Evolutionary conservation across 2,329 filamentous ascomycete genomes (phyloP), one percentile per base, ranked within the genome.

Genomic region (Pseudogymnoascus sp.): DNA sequence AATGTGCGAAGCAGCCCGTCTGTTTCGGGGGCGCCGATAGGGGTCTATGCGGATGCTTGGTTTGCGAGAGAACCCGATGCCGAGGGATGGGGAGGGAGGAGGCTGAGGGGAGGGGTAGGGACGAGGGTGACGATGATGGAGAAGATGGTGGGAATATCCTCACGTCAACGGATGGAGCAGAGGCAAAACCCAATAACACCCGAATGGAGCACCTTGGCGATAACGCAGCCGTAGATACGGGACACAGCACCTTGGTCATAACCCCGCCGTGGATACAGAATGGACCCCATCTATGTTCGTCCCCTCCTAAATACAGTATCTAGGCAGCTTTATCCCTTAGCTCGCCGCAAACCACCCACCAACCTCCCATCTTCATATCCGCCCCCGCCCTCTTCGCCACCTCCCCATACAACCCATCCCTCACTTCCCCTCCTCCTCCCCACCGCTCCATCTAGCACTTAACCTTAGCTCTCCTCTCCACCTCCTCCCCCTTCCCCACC

Each of bases 391-490:
- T 23, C 41, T 4, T 11, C 10, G 4, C 3, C 26, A 29, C 26
- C 26, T 7, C 26, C 26, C 26, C 26, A 29, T 29, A 6, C 6
- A 29, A 29, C 7, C 11, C 39, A 5, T 4, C 11, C 2, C 23
- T 2, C 21, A 6, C 21, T n/a, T 12, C 6, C 23, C 23, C 6
- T 3, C 12, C 12, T n/a, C 12, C 43, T 8, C 12, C 11, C 12
- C 41, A 21, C 41, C 41, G 6, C 12, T 6, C 14, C 23, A 10
- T 10, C 26, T 55, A 55, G 5, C n/a, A 7, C 45, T 33, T 55
- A 12, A 31, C 10, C 26, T 12, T 82, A 78, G 29, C 76, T n/a
- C 1, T 33, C 29, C 49, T 55, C 29, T 55, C 49, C 49, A 55
- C 49, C 49, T 7, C n/a, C 49, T 55, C 49, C 29, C 49, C 49